Percentiles rank a stretch among this genome's conserved stretches.
phyloP scores from a whole-genome alignment of 2,329 filamentous ascomycete genomes.

The Nothophaeocryptopus gaeumannii region DNA sequence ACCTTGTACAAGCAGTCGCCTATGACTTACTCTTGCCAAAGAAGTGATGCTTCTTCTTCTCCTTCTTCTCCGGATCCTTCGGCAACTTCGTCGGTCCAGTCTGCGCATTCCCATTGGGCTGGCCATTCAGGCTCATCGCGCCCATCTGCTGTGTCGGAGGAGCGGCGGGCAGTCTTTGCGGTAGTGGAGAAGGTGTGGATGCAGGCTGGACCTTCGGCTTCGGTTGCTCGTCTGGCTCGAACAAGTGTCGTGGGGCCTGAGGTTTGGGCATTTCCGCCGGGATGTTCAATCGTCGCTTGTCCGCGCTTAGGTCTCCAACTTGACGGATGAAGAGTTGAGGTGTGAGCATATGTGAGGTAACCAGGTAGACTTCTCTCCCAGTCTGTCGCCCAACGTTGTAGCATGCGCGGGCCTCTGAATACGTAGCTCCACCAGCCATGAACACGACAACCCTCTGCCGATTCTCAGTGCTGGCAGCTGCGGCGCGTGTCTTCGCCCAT shows the following conservation, averaged over 20 bases:
- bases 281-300: conserved; percentile 73
- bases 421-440: conserved; percentile 92
- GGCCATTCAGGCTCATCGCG: conserved; percentile 51
- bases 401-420: conserved; percentile 82
- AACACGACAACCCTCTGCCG: conserved; percentile 89
- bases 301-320: conserved; percentile 72
- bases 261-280: conserved; percentile 76
- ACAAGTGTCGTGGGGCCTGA: conserved; percentile 81
- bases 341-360: conserved; percentile 88
- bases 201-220: conserved; percentile 49
- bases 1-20: too few species aligned
- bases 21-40: conserved; percentile 28
- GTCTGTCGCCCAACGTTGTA: conserved; percentile 76
- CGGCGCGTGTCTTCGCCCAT: conserved; percentile 79
- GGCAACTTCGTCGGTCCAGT: conserved; percentile 46
- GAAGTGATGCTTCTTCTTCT: conserved; percentile 36
- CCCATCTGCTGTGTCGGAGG: conserved; percentile 56
- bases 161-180: conserved; percentile 21
- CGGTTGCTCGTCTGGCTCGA: conserved; percentile 65
- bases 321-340: conserved; percentile 81
- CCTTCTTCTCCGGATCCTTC: conserved; percentile 60
- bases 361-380: conserved; percentile 79
- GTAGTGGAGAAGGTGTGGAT: conserved; percentile 15
- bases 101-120: conserved; percentile 25
- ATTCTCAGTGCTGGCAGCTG: conserved; percentile 63